Base-by-base conservation (phyloP, 2,329 filamentous ascomycete species). In the Cytospora schulzeri region DNA sequence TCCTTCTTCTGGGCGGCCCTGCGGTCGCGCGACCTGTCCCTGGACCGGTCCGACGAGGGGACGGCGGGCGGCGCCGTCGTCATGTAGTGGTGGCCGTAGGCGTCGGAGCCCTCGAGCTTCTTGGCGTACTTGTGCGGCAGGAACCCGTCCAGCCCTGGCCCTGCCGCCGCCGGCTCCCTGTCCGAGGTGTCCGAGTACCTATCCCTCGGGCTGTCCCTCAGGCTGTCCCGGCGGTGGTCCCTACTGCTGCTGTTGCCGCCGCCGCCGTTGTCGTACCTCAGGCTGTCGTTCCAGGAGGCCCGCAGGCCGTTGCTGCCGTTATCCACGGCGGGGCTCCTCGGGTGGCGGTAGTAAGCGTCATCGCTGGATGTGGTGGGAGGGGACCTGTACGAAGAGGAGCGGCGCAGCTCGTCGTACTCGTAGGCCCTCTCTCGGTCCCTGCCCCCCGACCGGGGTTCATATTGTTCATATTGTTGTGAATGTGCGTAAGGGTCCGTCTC, bases 81-180 rank as follows among this genome's bases (percentile, higher is more conserved):
- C 71, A 53, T 72, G 57, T 51, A 64, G 60, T 35, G 69, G 62
- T 52, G 69, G 57, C 64, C 54, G 58, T 53, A 70, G 57, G 66
- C 50, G 58, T 65, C 70, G 28, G 67, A 63, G 3, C 62, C 65
- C 53, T 72, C 69, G 15, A 68, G 69, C 66, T 76, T 75, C 63
- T 75, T 72, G 69, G 76, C 77, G 68, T 84, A 83, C 69, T 83
- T 84, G 66, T 79, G 76, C 1, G 81, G 81, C 45, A 83, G 72
- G 68, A 77, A 81, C 63, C 78, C 77, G 55, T 78, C 75, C 22
- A 66, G 31, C 14, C 48, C 64, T 38, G 54, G 31, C 68, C 60
- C 64, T 69, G 45, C 66, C 69, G 63, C 66, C 68, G 52, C 64
- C 28, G 69, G 62, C 63, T 74, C 74, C 60, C 73, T 73, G 59